Percentiles rank a stretch among this genome's conserved stretches.
Conservation (phyloP, 768 basidiomycete genomes). For the Leccinum sublutescens region DNA sequence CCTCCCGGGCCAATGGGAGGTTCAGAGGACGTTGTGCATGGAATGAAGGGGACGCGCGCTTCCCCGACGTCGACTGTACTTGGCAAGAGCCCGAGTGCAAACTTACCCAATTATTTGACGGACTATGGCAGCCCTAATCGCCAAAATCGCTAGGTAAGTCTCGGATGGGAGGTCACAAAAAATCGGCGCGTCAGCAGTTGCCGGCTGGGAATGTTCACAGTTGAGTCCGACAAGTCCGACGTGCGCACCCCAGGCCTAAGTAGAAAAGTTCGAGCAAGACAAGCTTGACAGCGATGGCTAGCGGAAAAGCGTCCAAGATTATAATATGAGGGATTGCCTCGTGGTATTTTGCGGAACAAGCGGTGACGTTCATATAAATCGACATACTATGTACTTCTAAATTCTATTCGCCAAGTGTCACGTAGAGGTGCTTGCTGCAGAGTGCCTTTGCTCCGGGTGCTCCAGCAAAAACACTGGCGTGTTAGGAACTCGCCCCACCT, state of each 20-base stretch:
- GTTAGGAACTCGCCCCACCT: constrained; percentile 67
- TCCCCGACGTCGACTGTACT: background rate
- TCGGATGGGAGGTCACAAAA: constrained; percentile 6
- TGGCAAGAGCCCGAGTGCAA: background rate
- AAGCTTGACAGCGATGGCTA: background rate
- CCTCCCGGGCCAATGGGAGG: background rate
- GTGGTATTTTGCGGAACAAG: background rate
- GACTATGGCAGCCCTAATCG: constrained; percentile 10
- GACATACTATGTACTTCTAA: too few relatives aligned
- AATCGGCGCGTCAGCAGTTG: background rate
- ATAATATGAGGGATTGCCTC: background rate
- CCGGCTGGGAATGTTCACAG: constrained; percentile 3
- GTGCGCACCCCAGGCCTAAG: too few relatives aligned
- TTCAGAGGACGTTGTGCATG: constrained; percentile 14
- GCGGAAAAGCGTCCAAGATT: background rate
- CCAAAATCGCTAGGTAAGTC: constrained; percentile 19
- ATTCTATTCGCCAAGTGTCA: constrained; percentile 38
- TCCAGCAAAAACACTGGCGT: constrained; percentile 81
- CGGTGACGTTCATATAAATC: background rate
- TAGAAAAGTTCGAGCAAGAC: background rate
- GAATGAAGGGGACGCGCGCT: constrained; percentile 4
- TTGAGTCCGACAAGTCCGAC: background rate
- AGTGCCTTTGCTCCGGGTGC: constrained; percentile 64
- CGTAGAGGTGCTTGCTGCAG: constrained; percentile 65
- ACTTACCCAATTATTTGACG: constrained; percentile 24